These are phyloP conservation scores for Dendrobium nobile DNA, from an alignment of 106 monocot genomes.

Conservation along the genomic window DNA sequence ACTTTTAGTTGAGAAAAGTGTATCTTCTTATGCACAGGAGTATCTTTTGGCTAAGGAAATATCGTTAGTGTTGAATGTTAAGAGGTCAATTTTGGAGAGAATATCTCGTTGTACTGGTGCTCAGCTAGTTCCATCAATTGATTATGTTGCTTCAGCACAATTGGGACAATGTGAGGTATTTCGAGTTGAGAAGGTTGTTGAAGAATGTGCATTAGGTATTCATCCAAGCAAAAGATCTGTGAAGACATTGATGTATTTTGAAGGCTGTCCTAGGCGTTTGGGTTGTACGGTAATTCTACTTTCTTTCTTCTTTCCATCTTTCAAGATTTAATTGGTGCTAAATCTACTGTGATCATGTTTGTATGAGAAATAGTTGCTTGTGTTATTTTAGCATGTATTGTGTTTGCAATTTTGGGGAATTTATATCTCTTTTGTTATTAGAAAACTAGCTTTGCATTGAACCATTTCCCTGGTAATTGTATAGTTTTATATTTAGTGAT, in stretches of 20 bases:
- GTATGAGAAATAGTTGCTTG: neutral
- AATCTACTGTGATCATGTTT: neutral
- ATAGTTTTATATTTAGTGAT: neutral
- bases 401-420: neutral
- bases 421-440: neutral
- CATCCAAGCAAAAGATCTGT: conserved; percentile 40
- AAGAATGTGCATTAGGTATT: conserved; percentile 18
- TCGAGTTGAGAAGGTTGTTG: conserved; percentile 46
- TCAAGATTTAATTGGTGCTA: neutral
- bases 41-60: conserved; percentile 81
- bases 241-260: conserved; percentile 91
- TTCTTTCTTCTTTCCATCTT: neutral
- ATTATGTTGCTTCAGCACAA: conserved; percentile 45
- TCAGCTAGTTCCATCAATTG: conserved; percentile 61
- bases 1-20: conserved; percentile 87
- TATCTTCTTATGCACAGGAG: conserved; percentile 74
- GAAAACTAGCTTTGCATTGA: neutral
- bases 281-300: conserved; percentile 80
- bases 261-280: conserved; percentile 75
- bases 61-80: conserved; percentile 86
- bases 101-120: conserved; percentile 88
- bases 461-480: neutral
- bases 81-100: conserved; percentile 67
- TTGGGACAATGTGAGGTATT: conserved; percentile 77
- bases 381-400: neutral